Percentiles rank a stretch among this genome's conserved stretches.
Conservation (phyloP, 2,329 filamentous ascomycete genomes). For the Eutypella sp. region DNA sequence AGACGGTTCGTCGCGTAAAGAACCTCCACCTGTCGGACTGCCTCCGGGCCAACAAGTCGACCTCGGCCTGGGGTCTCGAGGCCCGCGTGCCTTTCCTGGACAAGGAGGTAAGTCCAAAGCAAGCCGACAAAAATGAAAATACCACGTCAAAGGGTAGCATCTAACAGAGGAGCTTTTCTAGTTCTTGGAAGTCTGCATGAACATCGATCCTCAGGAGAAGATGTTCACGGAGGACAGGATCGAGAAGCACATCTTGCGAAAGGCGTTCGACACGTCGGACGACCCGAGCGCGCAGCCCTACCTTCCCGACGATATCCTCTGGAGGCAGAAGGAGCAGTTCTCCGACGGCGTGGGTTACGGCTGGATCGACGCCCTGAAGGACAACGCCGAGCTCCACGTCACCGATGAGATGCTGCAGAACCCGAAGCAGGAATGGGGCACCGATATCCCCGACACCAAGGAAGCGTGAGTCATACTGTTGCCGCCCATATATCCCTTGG, state of each 20-base stretch:
- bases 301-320: constrained; percentile 93
- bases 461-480: constrained; percentile 68
- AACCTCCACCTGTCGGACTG: constrained; percentile 96
- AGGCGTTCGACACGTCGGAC: constrained; percentile 91
- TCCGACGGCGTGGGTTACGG: constrained; percentile 97
- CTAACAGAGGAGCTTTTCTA: constrained; percentile 32
- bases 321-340: constrained; percentile 99
- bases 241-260: constrained; percentile 97
- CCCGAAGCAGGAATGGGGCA: constrained; percentile 93
- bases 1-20: constrained; percentile 91
- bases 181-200: constrained; percentile 91
- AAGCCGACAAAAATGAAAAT: no score
- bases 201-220: constrained; percentile 90
- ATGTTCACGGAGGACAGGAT: constrained; percentile 87
- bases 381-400: constrained; percentile 82
- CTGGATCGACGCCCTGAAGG: constrained; percentile 97
- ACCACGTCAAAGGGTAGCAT: background rate
- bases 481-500: no score
- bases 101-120: constrained; percentile 68
- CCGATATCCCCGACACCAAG: constrained; percentile 91
- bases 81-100: constrained; percentile 97
- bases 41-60: constrained; percentile 97
- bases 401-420: constrained; percentile 98
- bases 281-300: constrained; percentile 79
- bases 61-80: constrained; percentile 95